Percentiles rank a stretch among this genome's conserved stretches.
Evolutionary conservation across 2,329 filamentous ascomycete species (phyloP).

Genomic region (Didymella pomorum): DNA sequence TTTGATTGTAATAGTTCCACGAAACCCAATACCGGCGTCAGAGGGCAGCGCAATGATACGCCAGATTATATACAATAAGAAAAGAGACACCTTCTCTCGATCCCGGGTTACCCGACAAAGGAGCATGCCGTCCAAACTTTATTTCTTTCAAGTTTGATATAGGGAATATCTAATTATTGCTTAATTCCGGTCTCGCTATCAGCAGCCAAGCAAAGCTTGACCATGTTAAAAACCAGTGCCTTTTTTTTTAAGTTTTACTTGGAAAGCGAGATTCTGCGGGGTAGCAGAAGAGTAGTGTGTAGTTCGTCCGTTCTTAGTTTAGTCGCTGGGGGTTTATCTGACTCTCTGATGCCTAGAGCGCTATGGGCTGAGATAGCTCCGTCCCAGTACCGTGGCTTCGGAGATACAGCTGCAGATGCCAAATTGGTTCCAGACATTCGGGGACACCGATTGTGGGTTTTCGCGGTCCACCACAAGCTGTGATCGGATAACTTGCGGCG

Average conservation of each 20-base stretch:
- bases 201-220: neutral
- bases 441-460: neutral
- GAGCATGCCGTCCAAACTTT: neutral
- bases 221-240: neutral
- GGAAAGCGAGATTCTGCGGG: neutral
- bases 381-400: neutral
- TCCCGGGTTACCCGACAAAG: neutral
- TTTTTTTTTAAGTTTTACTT: neutral
- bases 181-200: neutral
- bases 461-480: neutral
- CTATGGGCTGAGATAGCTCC: neutral
- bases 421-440: neutral
- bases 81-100: neutral
- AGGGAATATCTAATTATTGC: neutral
- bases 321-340: neutral
- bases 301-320: neutral
- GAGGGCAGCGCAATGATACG: neutral
- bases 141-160: neutral
- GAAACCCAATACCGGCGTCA: neutral
- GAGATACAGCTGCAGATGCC: neutral
- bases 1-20: neutral
- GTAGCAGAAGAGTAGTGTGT: neutral
- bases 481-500: neutral
- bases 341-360: neutral
- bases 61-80: neutral